These are phyloP conservation scores for Trichophyton equinum DNA, from an alignment of 2,329 filamentous ascomycete species.

Conservation along the genomic window DNA sequence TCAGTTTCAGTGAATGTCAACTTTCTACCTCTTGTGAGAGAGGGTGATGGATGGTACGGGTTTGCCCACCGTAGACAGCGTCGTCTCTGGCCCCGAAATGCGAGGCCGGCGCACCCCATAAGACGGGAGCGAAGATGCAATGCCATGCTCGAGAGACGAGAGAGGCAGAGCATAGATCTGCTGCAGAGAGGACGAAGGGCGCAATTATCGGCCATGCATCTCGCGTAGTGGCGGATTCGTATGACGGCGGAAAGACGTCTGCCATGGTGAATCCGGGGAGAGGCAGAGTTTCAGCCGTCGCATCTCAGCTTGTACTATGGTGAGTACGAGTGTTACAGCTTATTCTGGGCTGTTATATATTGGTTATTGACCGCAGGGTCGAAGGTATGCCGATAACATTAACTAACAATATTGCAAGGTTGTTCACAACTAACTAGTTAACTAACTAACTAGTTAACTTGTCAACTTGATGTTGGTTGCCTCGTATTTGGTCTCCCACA, in stretches of 20 bases:
- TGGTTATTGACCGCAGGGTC: background rate
- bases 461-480: too few relatives aligned
- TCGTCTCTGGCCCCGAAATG: conserved; percentile 51
- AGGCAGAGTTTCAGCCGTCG: background rate
- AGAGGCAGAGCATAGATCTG: conserved; percentile 43
- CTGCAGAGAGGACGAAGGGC: conserved; percentile 42
- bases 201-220: conserved; percentile 46
- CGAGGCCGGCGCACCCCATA: conserved; percentile 52
- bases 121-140: conserved; percentile 43
- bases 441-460: too few relatives aligned
- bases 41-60: background rate
- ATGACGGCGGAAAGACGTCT: conserved; percentile 49
- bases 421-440: too few relatives aligned
- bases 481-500: too few relatives aligned
- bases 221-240: conserved; percentile 42
- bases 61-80: conserved; percentile 40
- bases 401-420: too few relatives aligned
- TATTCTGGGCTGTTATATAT: background rate
- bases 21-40: background rate
- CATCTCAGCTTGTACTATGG: background rate
- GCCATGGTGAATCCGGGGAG: conserved; percentile 23
- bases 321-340: background rate
- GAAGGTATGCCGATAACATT: too few relatives aligned
- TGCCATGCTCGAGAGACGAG: conserved; percentile 48
- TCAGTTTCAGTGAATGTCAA: background rate